Conservation (phyloP, 306 rosid species). For the Castanospermum australe region DNA sequence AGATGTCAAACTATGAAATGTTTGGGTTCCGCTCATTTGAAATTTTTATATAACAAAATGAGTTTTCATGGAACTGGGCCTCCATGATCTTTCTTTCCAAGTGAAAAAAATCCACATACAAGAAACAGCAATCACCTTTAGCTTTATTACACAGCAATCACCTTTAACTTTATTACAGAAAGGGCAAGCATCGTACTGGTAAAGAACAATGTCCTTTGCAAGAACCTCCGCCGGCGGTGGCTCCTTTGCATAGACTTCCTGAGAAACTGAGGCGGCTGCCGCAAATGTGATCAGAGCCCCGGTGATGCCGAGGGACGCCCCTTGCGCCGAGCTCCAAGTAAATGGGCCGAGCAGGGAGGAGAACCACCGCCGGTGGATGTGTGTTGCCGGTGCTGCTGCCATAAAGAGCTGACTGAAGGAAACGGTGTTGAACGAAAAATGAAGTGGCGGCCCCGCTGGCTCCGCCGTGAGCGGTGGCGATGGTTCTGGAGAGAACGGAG, state of each 20-base stretch:
- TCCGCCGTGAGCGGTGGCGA: no score
- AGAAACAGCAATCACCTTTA: no score
- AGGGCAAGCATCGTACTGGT: slow-evolving; percentile 95
- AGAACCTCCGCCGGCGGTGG: slow-evolving; percentile 55
- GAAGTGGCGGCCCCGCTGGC: no score
- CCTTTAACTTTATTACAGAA: slow-evolving; percentile 97
- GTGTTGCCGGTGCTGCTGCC: slow-evolving; percentile 26
- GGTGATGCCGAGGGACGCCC: slow-evolving; percentile 47
- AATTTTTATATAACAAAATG: slow-evolving; percentile 1
- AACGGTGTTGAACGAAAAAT: slow-evolving; percentile 33
- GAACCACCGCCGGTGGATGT: slow-evolving; percentile 40
- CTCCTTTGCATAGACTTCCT: slow-evolving; percentile 80
- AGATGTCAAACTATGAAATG: no score
- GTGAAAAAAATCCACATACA: no score
- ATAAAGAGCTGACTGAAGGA: slow-evolving; percentile 58
- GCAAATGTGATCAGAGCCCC: slow-evolving; percentile 52
- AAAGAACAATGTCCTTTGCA: slow-evolving; percentile 75
- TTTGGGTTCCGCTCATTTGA: no score
- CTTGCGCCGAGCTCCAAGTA: no score
- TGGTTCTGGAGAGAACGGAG: slow-evolving; percentile 45
- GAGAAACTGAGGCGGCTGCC: slow-evolving; percentile 38
- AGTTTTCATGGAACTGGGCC: not conserved
- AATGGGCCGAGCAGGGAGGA: slow-evolving; percentile 35
- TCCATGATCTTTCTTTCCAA: not conserved
- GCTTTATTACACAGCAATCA: no score